phyloP scores from a whole-genome alignment of 768 basidiomycete species.

The Termitomyces eurrhizus region DNA sequence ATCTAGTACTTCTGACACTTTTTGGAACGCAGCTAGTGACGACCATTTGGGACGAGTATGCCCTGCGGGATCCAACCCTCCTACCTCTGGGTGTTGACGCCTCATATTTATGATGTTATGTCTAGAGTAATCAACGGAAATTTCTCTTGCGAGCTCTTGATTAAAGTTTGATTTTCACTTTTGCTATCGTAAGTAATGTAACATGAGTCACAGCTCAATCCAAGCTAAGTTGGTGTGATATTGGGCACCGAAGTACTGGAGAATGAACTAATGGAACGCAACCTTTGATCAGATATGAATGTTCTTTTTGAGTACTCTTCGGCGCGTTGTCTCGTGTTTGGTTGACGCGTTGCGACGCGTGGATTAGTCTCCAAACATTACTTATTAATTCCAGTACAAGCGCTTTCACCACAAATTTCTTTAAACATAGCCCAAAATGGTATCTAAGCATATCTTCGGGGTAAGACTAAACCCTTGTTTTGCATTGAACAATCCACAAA shows the following conservation, averaged over 20 bases:
- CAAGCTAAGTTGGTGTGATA: neutral
- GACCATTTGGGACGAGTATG: constrained; percentile 44
- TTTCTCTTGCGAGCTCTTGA: neutral
- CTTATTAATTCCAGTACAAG: neutral
- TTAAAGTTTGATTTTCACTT: neutral
- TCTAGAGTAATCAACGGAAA: neutral
- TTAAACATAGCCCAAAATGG: neutral
- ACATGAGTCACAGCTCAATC: neutral
- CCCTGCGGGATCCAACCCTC: constrained; percentile 47
- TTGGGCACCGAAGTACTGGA: neutral
- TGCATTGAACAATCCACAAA: neutral
- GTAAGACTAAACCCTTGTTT: constrained; percentile 8
- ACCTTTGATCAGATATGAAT: neutral
- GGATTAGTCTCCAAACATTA: neutral
- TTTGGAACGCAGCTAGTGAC: constrained; percentile 41
- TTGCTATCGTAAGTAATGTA: neutral
- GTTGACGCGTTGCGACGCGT: constrained; percentile 15
- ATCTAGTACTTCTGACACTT: neutral
- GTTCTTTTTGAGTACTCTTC: neutral
- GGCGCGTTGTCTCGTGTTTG: constrained; percentile 38
- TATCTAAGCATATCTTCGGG: constrained; percentile 16
- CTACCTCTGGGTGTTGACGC: constrained; percentile 52
- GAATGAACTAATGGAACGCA: neutral
- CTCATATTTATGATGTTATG: neutral
- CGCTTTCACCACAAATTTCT: neutral